These are phyloP conservation scores for Cyclotella sp. DNA, from an alignment of 108 stramenopile genomes.

Conservation along the genomic window DNA sequence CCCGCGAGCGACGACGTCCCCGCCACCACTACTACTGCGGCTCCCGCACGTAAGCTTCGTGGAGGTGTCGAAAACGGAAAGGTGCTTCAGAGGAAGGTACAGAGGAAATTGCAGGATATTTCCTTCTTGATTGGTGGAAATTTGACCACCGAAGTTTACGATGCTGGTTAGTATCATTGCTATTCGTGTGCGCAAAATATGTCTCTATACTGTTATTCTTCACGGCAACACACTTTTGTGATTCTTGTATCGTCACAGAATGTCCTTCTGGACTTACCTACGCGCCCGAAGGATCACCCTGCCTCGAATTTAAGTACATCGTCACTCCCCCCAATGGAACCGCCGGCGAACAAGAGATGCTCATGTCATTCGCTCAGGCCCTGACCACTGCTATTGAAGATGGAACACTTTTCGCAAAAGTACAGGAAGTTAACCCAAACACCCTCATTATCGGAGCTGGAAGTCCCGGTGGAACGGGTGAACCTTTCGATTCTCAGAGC, in stretches of 20 bases:
- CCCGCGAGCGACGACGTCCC: too few species aligned
- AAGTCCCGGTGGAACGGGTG: background rate
- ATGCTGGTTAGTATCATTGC: background rate
- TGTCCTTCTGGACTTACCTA: slow-evolving; percentile 4
- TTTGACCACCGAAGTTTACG: background rate
- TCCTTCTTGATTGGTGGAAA: slow-evolving; percentile 4
- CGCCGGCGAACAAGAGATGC: too few species aligned
- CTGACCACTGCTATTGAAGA: background rate
- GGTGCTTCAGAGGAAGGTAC: background rate
- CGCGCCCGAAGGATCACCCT: slow-evolving; percentile 11
- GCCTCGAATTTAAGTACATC: background rate
- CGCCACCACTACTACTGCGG: background rate
- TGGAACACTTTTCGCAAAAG: background rate
- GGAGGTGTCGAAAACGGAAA: too few species aligned
- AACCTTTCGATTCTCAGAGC: background rate
- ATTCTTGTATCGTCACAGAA: background rate
- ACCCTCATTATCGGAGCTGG: slow-evolving; percentile 4
- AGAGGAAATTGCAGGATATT: background rate
- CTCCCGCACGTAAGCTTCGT: background rate
- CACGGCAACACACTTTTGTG: background rate
- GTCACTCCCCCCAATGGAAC: background rate
- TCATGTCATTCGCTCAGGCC: background rate
- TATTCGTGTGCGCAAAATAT: background rate
- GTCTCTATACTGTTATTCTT: background rate
- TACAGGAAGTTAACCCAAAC: background rate